Evolutionary conservation across 176 grass and related monocot species (phyloP).

Genomic region (Puccinellia tenuiflora): DNA sequence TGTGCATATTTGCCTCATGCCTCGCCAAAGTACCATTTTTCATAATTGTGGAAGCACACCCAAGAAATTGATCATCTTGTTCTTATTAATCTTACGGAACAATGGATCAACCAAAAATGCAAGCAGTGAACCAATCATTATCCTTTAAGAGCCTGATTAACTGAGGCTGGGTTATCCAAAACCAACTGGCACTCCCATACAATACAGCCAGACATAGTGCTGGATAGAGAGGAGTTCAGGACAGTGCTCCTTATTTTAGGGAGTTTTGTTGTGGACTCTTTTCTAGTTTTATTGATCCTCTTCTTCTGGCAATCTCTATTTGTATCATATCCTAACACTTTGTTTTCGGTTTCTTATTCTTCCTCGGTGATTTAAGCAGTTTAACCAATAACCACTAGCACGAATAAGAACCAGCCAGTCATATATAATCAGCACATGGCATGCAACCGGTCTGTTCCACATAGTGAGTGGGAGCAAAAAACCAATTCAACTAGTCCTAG

Average conservation of each 20-base stretch:
- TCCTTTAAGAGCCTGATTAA: not conserved
- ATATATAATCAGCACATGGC: not conserved
- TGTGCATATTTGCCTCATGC: not conserved
- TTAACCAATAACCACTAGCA: not conserved
- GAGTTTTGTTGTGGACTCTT: not conserved
- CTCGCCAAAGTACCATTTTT: not conserved
- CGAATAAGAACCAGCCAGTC: not conserved
- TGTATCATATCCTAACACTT: not conserved
- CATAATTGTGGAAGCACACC: not conserved
- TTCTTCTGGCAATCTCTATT: not conserved
- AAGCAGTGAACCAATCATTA: not conserved
- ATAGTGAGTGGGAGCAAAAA: not conserved
- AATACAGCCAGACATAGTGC: not conserved
- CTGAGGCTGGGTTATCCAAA: not conserved
- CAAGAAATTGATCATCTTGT: not conserved
- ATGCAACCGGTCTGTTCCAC: not conserved
- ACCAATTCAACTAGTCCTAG: not conserved
- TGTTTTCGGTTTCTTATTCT: not conserved
- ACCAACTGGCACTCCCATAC: not conserved
- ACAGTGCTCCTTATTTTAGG: not conserved
- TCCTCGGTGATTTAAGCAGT: not conserved
- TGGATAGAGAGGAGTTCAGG: not conserved
- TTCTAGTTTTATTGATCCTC: not conserved
- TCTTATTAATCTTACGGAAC: slow-evolving; percentile 2
- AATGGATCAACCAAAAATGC: not conserved